Conservation (phyloP, 1,284 basidiomycete species). For the Ganoderma multipileum region DNA sequence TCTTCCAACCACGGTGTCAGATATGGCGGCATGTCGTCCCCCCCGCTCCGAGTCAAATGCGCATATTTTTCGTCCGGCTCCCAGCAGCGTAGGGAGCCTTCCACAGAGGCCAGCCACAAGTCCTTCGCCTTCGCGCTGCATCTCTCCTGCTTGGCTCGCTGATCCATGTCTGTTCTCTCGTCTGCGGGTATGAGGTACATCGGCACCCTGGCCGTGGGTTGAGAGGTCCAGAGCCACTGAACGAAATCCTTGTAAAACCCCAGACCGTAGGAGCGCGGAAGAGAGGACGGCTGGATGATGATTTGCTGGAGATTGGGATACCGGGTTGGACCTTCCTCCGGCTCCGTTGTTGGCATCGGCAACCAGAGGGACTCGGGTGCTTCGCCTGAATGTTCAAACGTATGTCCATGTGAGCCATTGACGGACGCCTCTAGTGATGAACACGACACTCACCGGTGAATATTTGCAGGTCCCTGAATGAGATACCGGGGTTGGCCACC, state of each 20-base stretch:
- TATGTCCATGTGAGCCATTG: neutral
- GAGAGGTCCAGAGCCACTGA: slow-evolving; percentile 11
- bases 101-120: slow-evolving; percentile 3
- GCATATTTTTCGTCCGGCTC: neutral
- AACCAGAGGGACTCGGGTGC: neutral
- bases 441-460: neutral
- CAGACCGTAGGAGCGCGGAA: neutral
- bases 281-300: slow-evolving; percentile 22
- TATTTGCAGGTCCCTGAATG: slow-evolving; percentile 17
- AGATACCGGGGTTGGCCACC: slow-evolving; percentile 14
- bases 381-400: neutral
- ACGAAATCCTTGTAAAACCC: slow-evolving; percentile 21
- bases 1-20: neutral
- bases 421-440: neutral
- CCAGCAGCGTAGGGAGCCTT: neutral
- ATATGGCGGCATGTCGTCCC: slow-evolving; percentile 1
- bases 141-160: neutral
- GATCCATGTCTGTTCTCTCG: neutral
- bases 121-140: neutral
- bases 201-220: slow-evolving; percentile 20
- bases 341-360: neutral
- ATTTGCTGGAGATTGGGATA: slow-evolving; percentile 23
- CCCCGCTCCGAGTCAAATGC: neutral
- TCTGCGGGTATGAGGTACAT: slow-evolving; percentile 19
- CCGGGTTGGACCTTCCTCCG: neutral